Evolutionary conservation across 2,329 filamentous ascomycete species (phyloP), one percentile per base, ranked within the genome.

Genomic region (Penicillium paneum): DNA sequence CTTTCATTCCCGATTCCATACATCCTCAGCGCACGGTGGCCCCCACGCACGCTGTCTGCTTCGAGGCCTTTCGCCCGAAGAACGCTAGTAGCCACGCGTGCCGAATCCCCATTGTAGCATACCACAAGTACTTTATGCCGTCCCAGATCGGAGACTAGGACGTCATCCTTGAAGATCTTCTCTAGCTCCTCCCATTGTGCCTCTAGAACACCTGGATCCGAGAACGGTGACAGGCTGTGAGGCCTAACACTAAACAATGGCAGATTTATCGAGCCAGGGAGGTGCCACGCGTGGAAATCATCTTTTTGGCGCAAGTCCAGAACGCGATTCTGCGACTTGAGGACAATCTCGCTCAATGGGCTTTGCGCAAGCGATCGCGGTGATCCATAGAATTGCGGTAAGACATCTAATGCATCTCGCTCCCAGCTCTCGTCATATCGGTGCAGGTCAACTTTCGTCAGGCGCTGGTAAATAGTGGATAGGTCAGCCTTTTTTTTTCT

Each of bases 401-500:
- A 65, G 0, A 75, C 72, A 0, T 73, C 66, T 4, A 71, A 56
- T 1, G 77, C 74, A 3, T 72, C 68, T 5, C 74, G 72, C 63
- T 83, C 81, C 81, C 81, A 83, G 32, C 74, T 74, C 60, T 81
- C 79, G 51, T 83, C 81, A 55, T 83, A 83, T 10, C 77, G 78
- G 64, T 83, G 77, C 5, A 78, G 70, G 55, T 83, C 81, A 19
- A 82, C 79, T 4, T 74, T 72, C 5, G 71, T 70, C 41, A 83
- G 70, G 28, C 74, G 70, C 78, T 81, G 56, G 2, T 41, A 39
- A 32, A 51, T 43, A 42, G 34, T 24, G 11, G 15, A 40, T 29
- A 7, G 5, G 17, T 55, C 47, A 52, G 35, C 12, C 26, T 42
- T 41, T 21, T 8, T 21, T 35, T 36, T 21, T 34, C 21, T 24